phyloP scores from a whole-genome alignment of 2,329 filamentous ascomycete species.

The Pyrenochaeta sp. region DNA sequence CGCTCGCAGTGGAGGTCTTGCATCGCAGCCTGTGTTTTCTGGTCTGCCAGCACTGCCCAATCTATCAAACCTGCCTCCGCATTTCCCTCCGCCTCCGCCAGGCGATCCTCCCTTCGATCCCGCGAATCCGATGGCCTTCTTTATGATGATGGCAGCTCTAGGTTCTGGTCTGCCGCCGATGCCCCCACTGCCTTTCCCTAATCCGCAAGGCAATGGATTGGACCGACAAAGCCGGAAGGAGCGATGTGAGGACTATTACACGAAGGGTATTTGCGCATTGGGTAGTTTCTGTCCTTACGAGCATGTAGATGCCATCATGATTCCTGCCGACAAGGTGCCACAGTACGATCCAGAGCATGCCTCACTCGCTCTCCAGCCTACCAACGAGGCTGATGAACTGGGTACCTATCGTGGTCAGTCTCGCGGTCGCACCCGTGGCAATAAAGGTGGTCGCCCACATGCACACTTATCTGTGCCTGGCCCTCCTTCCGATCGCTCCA shows the following conservation, averaged over 20 bases:
- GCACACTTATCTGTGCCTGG: conserved; percentile 72
- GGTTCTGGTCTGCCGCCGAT: conserved; percentile 54
- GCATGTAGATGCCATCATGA: conserved; percentile 61
- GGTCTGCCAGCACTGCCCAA: conserved; percentile 17
- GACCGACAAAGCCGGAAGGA: conserved; percentile 42
- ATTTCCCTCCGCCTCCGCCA: conserved; percentile 51
- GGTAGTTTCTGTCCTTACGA: conserved; percentile 74
- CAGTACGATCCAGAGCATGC: conserved; percentile 70
- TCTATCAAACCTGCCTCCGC: conserved; percentile 26
- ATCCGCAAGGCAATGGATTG: conserved; percentile 43
- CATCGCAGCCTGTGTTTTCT: conserved; percentile 15
- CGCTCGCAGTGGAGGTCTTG: conserved; percentile 11
- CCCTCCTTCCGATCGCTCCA: conserved; percentile 68
- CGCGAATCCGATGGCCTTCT: conserved; percentile 67
- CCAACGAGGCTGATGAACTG: conserved; percentile 4
- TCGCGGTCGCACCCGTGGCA: conserved; percentile 20
- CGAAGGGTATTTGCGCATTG: conserved; percentile 74
- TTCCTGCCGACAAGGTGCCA: conserved; percentile 28
- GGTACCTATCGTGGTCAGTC: conserved; percentile 18
- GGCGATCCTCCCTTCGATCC: conserved; percentile 65
- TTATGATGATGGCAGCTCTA: conserved; percentile 66
- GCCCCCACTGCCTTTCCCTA: conserved; percentile 37
- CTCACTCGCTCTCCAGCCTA: conserved; percentile 39
- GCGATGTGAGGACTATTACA: conserved; percentile 75
- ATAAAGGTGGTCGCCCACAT: conserved; percentile 35